phyloP scores from a whole-genome alignment of 2,329 filamentous ascomycete species.

The Curvularia sp. region DNA sequence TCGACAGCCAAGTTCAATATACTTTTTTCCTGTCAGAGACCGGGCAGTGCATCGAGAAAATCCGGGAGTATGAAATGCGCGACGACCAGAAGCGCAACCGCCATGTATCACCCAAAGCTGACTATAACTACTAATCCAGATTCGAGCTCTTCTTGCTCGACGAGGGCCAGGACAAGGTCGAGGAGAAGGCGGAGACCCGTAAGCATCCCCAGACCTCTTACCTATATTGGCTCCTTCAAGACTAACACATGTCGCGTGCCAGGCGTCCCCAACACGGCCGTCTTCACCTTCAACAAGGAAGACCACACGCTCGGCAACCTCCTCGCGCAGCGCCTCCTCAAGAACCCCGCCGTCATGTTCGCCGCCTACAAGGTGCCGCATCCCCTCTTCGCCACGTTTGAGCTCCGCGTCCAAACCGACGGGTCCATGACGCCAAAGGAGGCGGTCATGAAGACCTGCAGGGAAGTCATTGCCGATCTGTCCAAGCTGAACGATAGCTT shows the following conservation, averaged over 20 bases:
- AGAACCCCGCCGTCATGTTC: slow-evolving; percentile 84
- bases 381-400: slow-evolving; percentile 59
- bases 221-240: background rate
- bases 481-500: slow-evolving; percentile 84
- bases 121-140: slow-evolving; percentile 58
- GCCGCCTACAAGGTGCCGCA: slow-evolving; percentile 81
- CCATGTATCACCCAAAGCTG: slow-evolving; percentile 23
- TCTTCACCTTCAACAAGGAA: slow-evolving; percentile 96
- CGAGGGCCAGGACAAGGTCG: slow-evolving; percentile 92
- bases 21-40: background rate
- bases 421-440: slow-evolving; percentile 88
- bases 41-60: background rate
- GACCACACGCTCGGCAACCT: slow-evolving; percentile 96
- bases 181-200: slow-evolving; percentile 89
- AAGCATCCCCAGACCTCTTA: slow-evolving; percentile 48
- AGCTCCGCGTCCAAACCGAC: slow-evolving; percentile 89
- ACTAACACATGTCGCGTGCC: slow-evolving; percentile 10
- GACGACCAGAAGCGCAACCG: background rate
- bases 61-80: background rate
- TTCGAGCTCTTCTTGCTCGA: slow-evolving; percentile 92
- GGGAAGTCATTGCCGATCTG: slow-evolving; percentile 81
- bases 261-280: slow-evolving; percentile 93
- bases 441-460: slow-evolving; percentile 80
- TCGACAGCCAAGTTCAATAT: background rate
- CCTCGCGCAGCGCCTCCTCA: slow-evolving; percentile 82